These are phyloP conservation scores for Aureobasidium vineae DNA, from an alignment of 2,329 filamentous ascomycete genomes.

Conservation along the genomic window DNA sequence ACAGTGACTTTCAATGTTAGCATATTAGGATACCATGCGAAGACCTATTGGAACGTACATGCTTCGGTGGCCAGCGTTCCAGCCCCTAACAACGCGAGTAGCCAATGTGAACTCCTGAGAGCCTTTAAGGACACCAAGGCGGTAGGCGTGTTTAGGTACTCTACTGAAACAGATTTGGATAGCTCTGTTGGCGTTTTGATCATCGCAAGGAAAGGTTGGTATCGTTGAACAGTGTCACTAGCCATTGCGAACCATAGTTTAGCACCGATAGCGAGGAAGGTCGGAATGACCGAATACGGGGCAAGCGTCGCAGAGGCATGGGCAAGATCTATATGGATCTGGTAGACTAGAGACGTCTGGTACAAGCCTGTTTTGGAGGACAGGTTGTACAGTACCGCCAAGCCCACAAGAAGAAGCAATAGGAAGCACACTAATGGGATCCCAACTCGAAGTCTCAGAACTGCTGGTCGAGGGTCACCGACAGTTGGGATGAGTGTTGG, in stretches of 20 bases:
- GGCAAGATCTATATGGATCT: neutral
- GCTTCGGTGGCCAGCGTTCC: neutral
- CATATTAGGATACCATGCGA: neutral
- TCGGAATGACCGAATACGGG: neutral
- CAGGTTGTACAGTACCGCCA: neutral
- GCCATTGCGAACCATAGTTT: neutral
- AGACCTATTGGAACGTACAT: neutral
- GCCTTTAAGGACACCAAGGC: neutral
- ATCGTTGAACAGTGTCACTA: neutral
- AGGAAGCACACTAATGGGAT: neutral
- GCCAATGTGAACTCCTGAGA: neutral
- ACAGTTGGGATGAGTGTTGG: no score
- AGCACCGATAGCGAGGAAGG: neutral
- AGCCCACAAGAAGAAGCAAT: neutral
- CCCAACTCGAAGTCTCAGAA: neutral
- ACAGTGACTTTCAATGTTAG: neutral
- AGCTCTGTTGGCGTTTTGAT: neutral
- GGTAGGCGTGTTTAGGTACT: slow-evolving; percentile 6
- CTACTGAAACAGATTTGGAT: neutral
- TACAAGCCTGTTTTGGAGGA: neutral
- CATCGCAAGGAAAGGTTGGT: neutral
- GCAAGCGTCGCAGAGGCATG: neutral
- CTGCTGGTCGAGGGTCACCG: neutral
- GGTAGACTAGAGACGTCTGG: neutral
- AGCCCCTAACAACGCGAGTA: neutral